Percentiles rank a stretch among this genome's conserved stretches.
Conservation (phyloP, 2,329 filamentous ascomycete species). For the Claviceps fusiformis region DNA sequence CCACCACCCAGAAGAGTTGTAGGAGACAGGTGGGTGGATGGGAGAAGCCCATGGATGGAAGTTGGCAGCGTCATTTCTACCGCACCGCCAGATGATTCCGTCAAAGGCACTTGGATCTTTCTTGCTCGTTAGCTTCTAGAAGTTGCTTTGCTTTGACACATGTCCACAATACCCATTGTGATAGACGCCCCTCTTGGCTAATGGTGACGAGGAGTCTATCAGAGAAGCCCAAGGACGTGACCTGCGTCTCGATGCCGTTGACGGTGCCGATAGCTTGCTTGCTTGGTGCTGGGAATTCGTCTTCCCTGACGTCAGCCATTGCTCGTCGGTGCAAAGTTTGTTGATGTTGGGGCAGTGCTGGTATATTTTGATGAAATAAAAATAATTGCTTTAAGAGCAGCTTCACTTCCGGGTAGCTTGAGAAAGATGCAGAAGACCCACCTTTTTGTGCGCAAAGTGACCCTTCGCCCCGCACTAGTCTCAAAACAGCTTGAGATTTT, state of each 20-base stretch:
- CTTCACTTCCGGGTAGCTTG: background rate
- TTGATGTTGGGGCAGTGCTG: conserved; percentile 1
- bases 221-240: conserved; percentile 59
- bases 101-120: conserved; percentile 66
- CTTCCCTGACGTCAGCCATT: conserved; percentile 26
- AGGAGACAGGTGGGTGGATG: conserved; percentile 69
- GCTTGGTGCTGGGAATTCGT: conserved; percentile 56
- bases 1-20: conserved; percentile 79
- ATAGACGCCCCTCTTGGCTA: conserved; percentile 69
- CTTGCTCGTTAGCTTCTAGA: conserved; percentile 1
- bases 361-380: no score
- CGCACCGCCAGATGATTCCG: conserved; percentile 48
- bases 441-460: background rate
- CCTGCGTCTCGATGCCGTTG: conserved; percentile 56
- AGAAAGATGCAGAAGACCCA: background rate
- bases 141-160: background rate
- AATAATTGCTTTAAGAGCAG: background rate
- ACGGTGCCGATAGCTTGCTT: conserved; percentile 48
- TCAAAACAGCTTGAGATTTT: conserved; percentile 15
- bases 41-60: conserved; percentile 41
- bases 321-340: conserved; percentile 8
- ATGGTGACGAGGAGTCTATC: conserved; percentile 89
- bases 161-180: conserved; percentile 65
- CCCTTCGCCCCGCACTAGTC: conserved; percentile 22
- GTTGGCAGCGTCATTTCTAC: conserved; percentile 46